phyloP scores from a whole-genome alignment of 2,329 filamentous ascomycete species.

The Cytospora piceae region DNA sequence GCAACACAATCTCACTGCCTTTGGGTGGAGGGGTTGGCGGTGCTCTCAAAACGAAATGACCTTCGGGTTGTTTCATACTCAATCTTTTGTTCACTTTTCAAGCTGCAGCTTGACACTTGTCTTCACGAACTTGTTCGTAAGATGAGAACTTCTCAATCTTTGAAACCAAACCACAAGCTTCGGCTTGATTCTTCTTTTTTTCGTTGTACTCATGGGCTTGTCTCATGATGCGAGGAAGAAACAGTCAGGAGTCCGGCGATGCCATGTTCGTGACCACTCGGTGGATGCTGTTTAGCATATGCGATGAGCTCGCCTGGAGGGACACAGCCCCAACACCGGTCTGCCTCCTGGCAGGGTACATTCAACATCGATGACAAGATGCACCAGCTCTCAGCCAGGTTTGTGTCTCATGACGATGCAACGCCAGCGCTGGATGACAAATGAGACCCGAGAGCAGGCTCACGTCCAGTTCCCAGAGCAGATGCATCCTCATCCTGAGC shows the following conservation, averaged over 20 bases:
- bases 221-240: constrained; percentile 58
- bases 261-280: background rate
- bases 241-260: background rate
- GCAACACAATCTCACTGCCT: constrained; percentile 18
- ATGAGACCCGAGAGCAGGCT: background rate
- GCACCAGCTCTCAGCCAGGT: too few species aligned
- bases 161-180: constrained; percentile 7
- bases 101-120: constrained; percentile 17
- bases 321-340: background rate
- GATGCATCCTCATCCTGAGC: too few species aligned
- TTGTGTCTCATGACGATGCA: too few species aligned
- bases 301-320: background rate
- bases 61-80: background rate
- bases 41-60: background rate
- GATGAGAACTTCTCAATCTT: constrained; percentile 12
- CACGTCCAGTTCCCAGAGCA: too few species aligned
- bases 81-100: constrained; percentile 19
- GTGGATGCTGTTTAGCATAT: background rate
- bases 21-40: constrained; percentile 8
- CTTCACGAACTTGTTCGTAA: constrained; percentile 19
- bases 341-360: background rate
- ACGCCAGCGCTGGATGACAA: background rate
- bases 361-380: background rate
- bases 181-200: constrained; percentile 50
- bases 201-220: constrained; percentile 56